Percentiles rank a stretch among this genome's conserved stretches.
phyloP scores from a whole-genome alignment of 1,284 basidiomycete genomes.

The Ceratorhiza oryzae-sativae region DNA sequence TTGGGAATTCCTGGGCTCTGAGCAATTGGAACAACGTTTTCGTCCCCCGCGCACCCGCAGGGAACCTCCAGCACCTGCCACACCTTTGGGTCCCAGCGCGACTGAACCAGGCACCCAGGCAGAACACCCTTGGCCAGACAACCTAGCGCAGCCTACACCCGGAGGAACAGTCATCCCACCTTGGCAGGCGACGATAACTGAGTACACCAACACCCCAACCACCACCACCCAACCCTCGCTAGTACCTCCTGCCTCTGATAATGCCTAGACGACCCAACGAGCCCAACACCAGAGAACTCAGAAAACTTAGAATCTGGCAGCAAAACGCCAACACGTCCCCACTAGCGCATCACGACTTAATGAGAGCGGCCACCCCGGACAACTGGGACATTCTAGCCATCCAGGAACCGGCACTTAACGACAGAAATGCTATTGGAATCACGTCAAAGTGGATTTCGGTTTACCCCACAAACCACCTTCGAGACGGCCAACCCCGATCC shows the following conservation, averaged over 20 bases:
- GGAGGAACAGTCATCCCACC: background rate
- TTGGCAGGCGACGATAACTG: background rate
- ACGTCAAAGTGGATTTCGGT: background rate
- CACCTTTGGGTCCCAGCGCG: background rate
- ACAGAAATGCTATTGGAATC: background rate
- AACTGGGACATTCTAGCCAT: slow-evolving; percentile 19
- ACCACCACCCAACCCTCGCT: background rate
- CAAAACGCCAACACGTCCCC: background rate
- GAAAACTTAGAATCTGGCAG: slow-evolving; percentile 7
- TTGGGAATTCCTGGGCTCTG: background rate
- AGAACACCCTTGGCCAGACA: slow-evolving; percentile 1
- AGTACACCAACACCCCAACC: background rate
- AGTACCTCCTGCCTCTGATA: background rate
- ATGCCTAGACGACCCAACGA: background rate
- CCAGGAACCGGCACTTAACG: background rate
- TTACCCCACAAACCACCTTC: background rate
- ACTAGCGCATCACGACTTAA: background rate
- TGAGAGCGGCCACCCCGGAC: background rate
- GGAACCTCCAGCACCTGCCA: too few species aligned
- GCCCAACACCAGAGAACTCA: background rate
- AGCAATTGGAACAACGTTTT: background rate
- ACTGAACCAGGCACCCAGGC: background rate
- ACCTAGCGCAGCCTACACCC: background rate
- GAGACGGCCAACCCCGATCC: background rate
- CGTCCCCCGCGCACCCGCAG: background rate